These are phyloP conservation scores for Fusarium euwallaceae DNA, from an alignment of 2,329 filamentous ascomycete genomes.

Conservation along the genomic window DNA sequence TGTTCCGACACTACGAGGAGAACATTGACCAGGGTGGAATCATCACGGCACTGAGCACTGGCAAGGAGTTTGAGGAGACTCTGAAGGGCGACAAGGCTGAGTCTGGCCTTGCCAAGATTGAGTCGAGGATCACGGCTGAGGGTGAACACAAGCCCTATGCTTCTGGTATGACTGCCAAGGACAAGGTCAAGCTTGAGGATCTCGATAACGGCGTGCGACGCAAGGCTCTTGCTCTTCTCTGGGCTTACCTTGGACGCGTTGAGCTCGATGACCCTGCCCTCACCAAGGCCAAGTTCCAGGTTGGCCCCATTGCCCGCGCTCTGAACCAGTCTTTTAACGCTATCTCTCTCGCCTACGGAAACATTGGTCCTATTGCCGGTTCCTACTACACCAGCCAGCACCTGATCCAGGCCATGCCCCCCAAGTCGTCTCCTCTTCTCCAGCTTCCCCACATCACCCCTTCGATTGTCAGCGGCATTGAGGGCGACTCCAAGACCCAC, in stretches of 20 bases:
- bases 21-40: constrained; percentile 84
- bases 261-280: constrained; percentile 84
- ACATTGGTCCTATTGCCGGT: constrained; percentile 83
- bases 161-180: constrained; percentile 75
- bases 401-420: constrained; percentile 89
- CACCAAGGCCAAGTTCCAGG: constrained; percentile 88
- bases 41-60: constrained; percentile 83
- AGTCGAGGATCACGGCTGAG: constrained; percentile 80
- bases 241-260: constrained; percentile 93
- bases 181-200: constrained; percentile 81
- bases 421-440: constrained; percentile 86
- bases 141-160: constrained; percentile 66
- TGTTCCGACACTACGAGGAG: constrained; percentile 94
- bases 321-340: constrained; percentile 89
- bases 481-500: constrained; percentile 81
- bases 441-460: constrained; percentile 91
- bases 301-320: constrained; percentile 86
- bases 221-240: constrained; percentile 90
- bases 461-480: constrained; percentile 73
- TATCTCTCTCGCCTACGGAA: constrained; percentile 89
- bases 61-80: constrained; percentile 84
- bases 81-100: constrained; percentile 85
- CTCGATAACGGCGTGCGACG: constrained; percentile 84
- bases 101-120: constrained; percentile 83
- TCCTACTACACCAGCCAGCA: constrained; percentile 87